phyloP scores from a whole-genome alignment of 2,329 filamentous ascomycete genomes.

The Arthrobotrys sphaeroides region DNA sequence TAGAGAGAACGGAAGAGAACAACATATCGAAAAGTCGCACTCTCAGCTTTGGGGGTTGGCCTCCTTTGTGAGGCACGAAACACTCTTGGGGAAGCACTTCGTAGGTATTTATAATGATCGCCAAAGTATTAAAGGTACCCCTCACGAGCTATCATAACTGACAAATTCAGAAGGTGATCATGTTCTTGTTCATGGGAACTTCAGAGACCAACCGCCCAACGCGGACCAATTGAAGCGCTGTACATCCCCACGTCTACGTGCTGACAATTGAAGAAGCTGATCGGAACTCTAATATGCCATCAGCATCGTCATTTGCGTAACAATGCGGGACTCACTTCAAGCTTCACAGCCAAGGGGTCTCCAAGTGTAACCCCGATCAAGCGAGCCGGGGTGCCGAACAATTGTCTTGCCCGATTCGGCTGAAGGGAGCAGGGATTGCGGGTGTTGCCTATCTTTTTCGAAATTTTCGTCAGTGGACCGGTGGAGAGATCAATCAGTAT shows the following conservation, averaged over 20 bases:
- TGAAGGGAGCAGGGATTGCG: not conserved
- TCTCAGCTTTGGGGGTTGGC: not conserved
- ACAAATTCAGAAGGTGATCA: not conserved
- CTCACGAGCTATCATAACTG: not conserved
- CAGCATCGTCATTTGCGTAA: slow-evolving; percentile 7
- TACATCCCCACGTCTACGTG: not conserved
- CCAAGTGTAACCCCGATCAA: not conserved
- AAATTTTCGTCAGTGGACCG: no score
- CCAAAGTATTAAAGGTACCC: not conserved
- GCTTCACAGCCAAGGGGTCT: no score
- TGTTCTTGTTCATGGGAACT: not conserved
- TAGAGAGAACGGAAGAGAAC: slow-evolving; percentile 10
- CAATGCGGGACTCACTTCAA: not conserved
- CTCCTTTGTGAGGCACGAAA: not conserved
- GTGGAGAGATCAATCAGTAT: no score
- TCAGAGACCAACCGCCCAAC: not conserved
- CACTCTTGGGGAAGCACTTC: not conserved
- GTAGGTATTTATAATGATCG: not conserved
- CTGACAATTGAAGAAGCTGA: not conserved
- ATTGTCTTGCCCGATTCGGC: slow-evolving; percentile 4
- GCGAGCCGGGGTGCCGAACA: not conserved
- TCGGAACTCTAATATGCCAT: not conserved
- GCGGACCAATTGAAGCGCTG: not conserved
- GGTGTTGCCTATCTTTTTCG: not conserved
- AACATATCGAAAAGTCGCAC: slow-evolving; percentile 6